These are phyloP conservation scores for Breynia disticha DNA, from an alignment of 441 rosid species.

Conservation along the genomic window DNA sequence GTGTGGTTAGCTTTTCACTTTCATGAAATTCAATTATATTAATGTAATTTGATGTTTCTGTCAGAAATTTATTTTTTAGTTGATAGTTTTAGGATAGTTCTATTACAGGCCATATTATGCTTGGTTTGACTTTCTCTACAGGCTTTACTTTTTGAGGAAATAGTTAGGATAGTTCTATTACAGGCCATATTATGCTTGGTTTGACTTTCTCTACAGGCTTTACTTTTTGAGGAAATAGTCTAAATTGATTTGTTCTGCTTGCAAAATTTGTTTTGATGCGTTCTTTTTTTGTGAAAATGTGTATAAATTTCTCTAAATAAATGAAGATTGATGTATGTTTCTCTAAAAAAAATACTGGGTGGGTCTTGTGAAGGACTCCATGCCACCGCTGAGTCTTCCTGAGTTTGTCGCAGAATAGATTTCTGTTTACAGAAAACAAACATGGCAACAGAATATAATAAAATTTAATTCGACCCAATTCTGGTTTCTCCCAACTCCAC, in stretches of 20 bases:
- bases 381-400: no score
- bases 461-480: no score
- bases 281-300: no score
- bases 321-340: no score
- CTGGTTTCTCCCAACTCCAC: no score
- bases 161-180: background rate
- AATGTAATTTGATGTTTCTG: constrained; percentile 6
- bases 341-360: no score
- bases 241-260: background rate
- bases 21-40: background rate
- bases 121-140: background rate
- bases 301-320: no score
- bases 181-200: background rate
- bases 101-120: background rate
- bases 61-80: background rate
- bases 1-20: constrained; percentile 11
- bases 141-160: background rate
- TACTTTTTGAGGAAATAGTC: background rate
- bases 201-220: background rate
- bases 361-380: no score
- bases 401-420: no score
- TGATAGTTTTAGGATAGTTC: background rate
- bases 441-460: no score
- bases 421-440: no score
- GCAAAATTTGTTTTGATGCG: background rate